Evolutionary conservation across 345 rosid species (phyloP), one percentile per base, ranked within the genome.

Genomic region (Durio zibethinus): DNA sequence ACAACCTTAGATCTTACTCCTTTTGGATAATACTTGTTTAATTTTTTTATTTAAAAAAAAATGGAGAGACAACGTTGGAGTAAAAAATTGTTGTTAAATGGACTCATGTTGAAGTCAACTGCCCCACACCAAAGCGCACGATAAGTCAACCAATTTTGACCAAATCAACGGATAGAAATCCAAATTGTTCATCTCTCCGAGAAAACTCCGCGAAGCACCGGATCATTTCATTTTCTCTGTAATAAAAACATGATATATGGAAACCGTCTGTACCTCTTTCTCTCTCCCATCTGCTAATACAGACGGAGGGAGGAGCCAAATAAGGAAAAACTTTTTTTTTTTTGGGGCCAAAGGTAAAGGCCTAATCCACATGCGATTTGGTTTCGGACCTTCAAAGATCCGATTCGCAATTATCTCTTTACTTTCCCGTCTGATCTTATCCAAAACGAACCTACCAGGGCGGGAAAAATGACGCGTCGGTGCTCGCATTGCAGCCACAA

Each of bases 401-500:
- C 80, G 59, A 78, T 42, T 59, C 57, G 4, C 14, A 20, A 16
- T 8, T 54, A 36, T 47, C 36, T 38, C 62, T 15, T 14, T 12
- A 25, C 20, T 42, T 35, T 7, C 10, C 15, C 1, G 12, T 65
- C 61, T 71, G 70, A 29, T 74, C 80, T 62, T 60, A 72, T 48
- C 79, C 52, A 33, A 48, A 31, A 31, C 15, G 80, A 79, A 20
- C 66, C 25, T 72, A 29, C 43, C 29, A 74, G 79, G 78, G 16
- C 42, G 42, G 47, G 45, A 21, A 25, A 76, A 65, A 91, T 97
- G 99, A 94, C 98, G 56, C 97, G 98, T 67, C 95, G 98, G 43
- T 97, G 99, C 82, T 97, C 98, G 76, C 99, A 97, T 88, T 97
- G 99, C 88, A 90, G 97, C 87, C 89, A 91, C 91, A 91, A 97